phyloP scores from a whole-genome alignment of 257 asterid species.

The Craterostigma plantagineum region DNA sequence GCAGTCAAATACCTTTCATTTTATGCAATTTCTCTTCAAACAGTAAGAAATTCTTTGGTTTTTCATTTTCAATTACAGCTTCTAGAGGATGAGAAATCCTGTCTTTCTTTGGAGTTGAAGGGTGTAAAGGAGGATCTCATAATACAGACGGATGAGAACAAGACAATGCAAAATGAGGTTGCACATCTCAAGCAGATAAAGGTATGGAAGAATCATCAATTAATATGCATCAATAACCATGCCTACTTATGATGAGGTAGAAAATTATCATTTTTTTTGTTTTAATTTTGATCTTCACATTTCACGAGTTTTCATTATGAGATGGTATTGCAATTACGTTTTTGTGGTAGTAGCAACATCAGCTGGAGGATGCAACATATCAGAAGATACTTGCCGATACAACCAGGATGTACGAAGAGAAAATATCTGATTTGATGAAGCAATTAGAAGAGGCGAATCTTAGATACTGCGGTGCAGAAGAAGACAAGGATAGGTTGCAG shows the following conservation, averaged over 20 bases:
- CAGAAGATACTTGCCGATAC: slow-evolving; percentile 59
- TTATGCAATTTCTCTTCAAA: slow-evolving; percentile 4
- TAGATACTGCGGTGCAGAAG: slow-evolving; percentile 29
- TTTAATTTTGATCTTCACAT: neutral
- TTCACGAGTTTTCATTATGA: slow-evolving; percentile 6
- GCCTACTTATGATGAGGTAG: neutral
- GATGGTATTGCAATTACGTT: slow-evolving; percentile 22
- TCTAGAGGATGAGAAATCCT: slow-evolving; percentile 45
- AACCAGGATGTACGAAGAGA: slow-evolving; percentile 68
- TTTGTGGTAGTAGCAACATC: slow-evolving; percentile 77
- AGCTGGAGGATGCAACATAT: slow-evolving; percentile 41
- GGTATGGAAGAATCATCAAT: slow-evolving; percentile 18
- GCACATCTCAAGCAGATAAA: slow-evolving; percentile 24
- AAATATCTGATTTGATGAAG: slow-evolving; percentile 51
- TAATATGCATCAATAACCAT: neutral
- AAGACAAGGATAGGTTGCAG: slow-evolving; percentile 33
- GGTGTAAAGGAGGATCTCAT: slow-evolving; percentile 30
- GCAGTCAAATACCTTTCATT: neutral
- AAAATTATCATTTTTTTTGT: neutral
- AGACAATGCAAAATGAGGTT: slow-evolving; percentile 31
- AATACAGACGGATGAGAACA: slow-evolving; percentile 33
- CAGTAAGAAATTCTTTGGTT: neutral
- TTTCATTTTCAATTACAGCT: slow-evolving; percentile 18
- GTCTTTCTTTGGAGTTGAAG: slow-evolving; percentile 28
- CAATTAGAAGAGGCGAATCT: slow-evolving; percentile 27